Evolutionary conservation across 805 yeast genomes (phyloP), one percentile per base, ranked within the genome.

Genomic region (Lipomyces chichibuensis): DNA sequence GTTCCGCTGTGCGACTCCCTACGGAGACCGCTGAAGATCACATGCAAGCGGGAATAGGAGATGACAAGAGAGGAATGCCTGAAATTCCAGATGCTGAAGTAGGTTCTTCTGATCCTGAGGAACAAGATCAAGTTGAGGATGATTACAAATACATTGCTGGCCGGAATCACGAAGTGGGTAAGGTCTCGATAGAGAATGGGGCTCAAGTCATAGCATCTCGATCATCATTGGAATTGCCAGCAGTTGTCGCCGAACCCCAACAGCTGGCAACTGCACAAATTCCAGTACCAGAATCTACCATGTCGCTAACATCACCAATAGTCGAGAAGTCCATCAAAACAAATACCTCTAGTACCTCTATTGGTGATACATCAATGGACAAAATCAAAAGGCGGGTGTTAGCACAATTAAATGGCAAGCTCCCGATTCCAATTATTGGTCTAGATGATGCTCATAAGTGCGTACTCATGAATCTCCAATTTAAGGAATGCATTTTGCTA

Each of bases 391-490:
- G 49, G 35, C 63, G 58, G 14, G 67, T 69, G 6, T 49, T 69
- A n/a, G 65, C 65, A 35, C 69, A 67, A 46, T 32, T 69, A 39
- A 49, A 63, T 39, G 71, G 72, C n/a, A 39, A 60, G 59, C 46
- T 49, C 9, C 59, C 57, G 35, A 60, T 63, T 13, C 65, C 65
- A 11, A 43, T 70, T 25, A 60, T 65, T 20, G 73, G 71, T n/a
- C 57, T 65, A 9, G 71, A 68, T 25, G 69, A 65, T 23, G 66
- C 56, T 4, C 62, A 65, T 58, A 59, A 46, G 69, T 66, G 37
- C 25, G 66, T 53, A 20, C 29, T 35, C 9, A 43, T 43, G 20
- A 6, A 43, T 43, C 23, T 43, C 23, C 9, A 17, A 8, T 13
- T 11, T 25, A n/a, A 6, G 54, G 27, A 29, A 23, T 20, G 25